phyloP scores from a whole-genome alignment of 495 filamentous ascomycete species.

The Aspergillus avenaceus region DNA sequence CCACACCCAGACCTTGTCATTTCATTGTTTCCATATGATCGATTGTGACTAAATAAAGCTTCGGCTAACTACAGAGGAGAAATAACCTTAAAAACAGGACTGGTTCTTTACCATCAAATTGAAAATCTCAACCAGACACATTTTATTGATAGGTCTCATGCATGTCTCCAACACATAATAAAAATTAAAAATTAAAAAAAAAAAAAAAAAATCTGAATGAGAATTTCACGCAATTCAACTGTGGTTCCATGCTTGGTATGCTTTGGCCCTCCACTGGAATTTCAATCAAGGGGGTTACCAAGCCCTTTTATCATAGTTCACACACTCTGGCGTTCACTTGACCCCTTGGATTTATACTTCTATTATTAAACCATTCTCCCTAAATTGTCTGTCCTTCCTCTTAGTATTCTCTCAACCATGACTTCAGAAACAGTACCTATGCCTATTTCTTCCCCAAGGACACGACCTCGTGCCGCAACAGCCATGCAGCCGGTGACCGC shows the following conservation, averaged over 20 bases:
- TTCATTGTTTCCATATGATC: not conserved
- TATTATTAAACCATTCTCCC: too few species aligned
- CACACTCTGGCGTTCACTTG: too few species aligned
- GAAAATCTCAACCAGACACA: too few species aligned
- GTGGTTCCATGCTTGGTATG: not conserved
- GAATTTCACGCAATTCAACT: not conserved
- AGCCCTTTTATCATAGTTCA: too few species aligned
- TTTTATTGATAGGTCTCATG: constrained; percentile 4
- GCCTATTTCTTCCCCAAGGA: constrained; percentile 47
- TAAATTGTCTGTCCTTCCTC: not conserved
- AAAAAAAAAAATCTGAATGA: not conserved
- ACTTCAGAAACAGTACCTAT: constrained; percentile 60
- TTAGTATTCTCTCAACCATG: constrained; percentile 29
- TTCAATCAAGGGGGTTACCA: constrained; percentile 4
- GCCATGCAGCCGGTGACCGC: constrained; percentile 42
- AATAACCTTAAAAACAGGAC: not conserved
- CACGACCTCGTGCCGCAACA: constrained; percentile 46
- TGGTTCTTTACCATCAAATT: not conserved
- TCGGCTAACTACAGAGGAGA: not conserved
- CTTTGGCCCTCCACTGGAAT: constrained; percentile 1
- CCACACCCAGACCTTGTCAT: not conserved
- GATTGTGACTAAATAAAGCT: not conserved
- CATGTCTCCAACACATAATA: not conserved
- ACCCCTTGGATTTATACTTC: not conserved
- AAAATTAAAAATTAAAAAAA: too few species aligned